Percentiles rank a stretch among this genome's conserved stretches.
Evolutionary conservation across 1,284 basidiomycete species (phyloP).

Genomic region (Cutaneotrichosporon spelunceum): DNA sequence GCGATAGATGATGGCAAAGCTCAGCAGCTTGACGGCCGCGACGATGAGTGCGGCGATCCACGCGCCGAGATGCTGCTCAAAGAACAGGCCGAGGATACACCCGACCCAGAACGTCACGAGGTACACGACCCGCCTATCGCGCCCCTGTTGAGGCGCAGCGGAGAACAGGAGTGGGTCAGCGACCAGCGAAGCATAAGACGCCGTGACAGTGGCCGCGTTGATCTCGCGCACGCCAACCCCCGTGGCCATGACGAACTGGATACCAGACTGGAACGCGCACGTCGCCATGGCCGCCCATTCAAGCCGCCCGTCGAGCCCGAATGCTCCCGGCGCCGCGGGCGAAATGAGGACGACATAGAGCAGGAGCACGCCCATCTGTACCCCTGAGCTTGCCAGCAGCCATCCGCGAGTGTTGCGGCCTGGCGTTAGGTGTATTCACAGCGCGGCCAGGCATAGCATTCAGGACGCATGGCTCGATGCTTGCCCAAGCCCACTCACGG

Average conservation of each 20-base stretch:
- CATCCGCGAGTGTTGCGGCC: conserved; percentile 24
- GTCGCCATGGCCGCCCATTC: conserved; percentile 28
- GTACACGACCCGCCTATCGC: conserved; percentile 31
- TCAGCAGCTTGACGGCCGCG: conserved; percentile 14
- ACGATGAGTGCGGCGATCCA: conserved; percentile 15
- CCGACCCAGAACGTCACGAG: conserved; percentile 31
- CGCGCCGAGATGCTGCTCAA: conserved; percentile 12
- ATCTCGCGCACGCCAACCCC: conserved; percentile 30
- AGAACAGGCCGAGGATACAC: conserved; percentile 23
- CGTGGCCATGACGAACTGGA: conserved; percentile 32
- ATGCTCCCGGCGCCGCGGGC: background rate
- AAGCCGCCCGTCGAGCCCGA: conserved; percentile 7
- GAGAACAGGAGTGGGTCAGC: conserved; percentile 31
- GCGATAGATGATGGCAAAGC: conserved; percentile 10
- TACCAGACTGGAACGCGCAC: conserved; percentile 26
- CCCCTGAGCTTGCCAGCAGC: conserved; percentile 21
- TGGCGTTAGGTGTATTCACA: too few species aligned
- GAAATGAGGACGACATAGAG: conserved; percentile 19
- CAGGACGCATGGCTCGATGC: too few species aligned
- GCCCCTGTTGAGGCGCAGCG: conserved; percentile 6
- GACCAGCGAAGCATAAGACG: conserved; percentile 30
- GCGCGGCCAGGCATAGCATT: too few species aligned
- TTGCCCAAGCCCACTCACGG: conserved; percentile 23
- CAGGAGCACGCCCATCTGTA: conserved; percentile 20
- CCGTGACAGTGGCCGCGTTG: conserved; percentile 36